Percentiles rank a stretch among this genome's conserved stretches.
phyloP scores from a whole-genome alignment of 2,329 filamentous ascomycete species.

The Colletotrichum liaoningense region DNA sequence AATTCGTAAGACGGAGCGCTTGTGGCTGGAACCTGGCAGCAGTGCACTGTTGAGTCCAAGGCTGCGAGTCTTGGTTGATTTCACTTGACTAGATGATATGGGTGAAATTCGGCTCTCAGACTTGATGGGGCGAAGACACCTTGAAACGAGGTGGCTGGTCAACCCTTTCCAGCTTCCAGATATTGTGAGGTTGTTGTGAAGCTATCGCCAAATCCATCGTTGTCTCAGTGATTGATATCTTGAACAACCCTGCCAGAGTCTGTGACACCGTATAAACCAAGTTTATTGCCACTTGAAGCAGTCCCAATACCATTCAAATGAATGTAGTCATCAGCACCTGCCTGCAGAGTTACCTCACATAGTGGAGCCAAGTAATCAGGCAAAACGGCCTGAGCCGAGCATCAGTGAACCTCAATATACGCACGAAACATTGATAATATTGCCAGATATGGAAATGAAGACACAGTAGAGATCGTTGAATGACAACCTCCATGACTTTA shows the following conservation, averaged over 20 bases:
- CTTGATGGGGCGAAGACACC: not conserved
- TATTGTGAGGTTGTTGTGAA: not conserved
- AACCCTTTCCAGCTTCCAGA: not conserved
- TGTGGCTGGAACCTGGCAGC: not conserved
- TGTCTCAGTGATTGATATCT: not conserved
- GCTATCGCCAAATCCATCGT: not conserved
- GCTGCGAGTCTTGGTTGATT: not conserved
- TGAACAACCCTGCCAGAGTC: not conserved
- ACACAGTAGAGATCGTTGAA: not conserved
- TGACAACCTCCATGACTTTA: not conserved
- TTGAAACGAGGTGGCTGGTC: not conserved
- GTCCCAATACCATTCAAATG: not conserved
- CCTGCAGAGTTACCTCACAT: not conserved
- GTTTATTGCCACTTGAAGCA: not conserved
- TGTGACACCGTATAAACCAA: not conserved
- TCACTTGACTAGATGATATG: not conserved
- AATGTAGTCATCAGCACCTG: not conserved
- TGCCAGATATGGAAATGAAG: not conserved
- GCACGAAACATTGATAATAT: not conserved
- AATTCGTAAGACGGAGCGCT: not conserved
- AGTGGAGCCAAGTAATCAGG: not conserved
- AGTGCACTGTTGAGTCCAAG: not conserved
- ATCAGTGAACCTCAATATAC: not conserved
- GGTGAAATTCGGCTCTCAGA: not conserved
- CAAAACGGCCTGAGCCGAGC: not conserved